These are phyloP conservation scores for Serendipita sp. DNA, from an alignment of 768 basidiomycete genomes.

Conservation along the genomic window DNA sequence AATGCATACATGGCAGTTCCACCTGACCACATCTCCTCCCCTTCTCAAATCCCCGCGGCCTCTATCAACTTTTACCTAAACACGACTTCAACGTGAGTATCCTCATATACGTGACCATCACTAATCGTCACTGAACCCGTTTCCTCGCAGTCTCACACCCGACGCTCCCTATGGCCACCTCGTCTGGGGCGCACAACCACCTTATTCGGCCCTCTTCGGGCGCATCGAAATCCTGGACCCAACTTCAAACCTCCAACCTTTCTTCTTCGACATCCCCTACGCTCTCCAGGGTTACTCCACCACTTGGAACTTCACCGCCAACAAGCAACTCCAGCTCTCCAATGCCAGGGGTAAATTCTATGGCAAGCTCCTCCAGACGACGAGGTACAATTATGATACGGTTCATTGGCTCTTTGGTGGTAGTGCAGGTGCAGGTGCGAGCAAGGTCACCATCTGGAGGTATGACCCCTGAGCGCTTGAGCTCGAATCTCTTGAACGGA, in stretches of 20 bases:
- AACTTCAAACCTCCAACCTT: neutral
- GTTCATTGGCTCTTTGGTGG: neutral
- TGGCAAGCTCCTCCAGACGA: neutral
- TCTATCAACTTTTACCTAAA: slow-evolving; percentile 1
- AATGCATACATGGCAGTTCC: neutral
- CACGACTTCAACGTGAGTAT: neutral
- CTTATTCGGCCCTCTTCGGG: neutral
- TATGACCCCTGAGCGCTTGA: neutral
- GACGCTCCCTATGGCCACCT: neutral
- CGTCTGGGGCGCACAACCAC: neutral
- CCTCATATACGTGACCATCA: neutral
- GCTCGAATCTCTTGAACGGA: neutral
- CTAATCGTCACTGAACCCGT: neutral
- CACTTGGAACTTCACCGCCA: neutral
- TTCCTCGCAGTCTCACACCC: neutral
- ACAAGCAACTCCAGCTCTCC: neutral
- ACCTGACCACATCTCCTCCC: neutral
- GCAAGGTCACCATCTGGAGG: neutral
- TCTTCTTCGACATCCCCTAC: slow-evolving; percentile 5
- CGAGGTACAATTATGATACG: neutral
- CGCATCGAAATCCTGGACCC: neutral
- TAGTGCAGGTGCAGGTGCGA: neutral
- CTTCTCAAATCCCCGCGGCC: neutral
- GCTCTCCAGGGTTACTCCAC: neutral
- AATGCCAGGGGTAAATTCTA: neutral